A percentile compares a stretch with the other conserved stretches of the same genome.
These are phyloP conservation scores for Hypoxylon sp. DNA, from an alignment of 2,329 filamentous ascomycete genomes.

Conservation along the genomic window DNA sequence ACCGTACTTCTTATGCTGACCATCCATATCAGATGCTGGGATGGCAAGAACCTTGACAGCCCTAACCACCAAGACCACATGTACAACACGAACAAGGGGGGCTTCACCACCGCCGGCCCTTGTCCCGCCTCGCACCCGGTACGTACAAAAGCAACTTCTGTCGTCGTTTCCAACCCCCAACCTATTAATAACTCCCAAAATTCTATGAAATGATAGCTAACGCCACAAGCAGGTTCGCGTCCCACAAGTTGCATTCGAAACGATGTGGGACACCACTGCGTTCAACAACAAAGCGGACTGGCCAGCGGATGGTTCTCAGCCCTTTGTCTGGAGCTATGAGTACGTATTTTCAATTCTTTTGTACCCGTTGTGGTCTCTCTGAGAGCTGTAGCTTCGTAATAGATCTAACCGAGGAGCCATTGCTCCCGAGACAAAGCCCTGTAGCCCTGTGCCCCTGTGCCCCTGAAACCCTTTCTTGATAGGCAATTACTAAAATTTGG, in stretches of 20 bases:
- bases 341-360: neutral
- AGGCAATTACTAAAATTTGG: neutral
- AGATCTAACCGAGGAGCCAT: neutral
- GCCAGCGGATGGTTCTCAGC: constrained; percentile 54
- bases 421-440: neutral
- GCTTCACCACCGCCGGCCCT: constrained; percentile 48
- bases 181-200: neutral
- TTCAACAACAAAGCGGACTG: constrained; percentile 55
- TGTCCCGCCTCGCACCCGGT: constrained; percentile 54
- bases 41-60: constrained; percentile 44
- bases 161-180: neutral
- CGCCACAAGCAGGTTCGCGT: constrained; percentile 43
- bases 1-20: constrained; percentile 36
- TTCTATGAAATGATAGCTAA: neutral
- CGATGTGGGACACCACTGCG: constrained; percentile 58
- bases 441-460: neutral
- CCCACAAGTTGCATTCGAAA: constrained; percentile 59
- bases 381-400: neutral
- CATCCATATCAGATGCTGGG: constrained; percentile 49
- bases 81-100: constrained; percentile 54
- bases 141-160: neutral
- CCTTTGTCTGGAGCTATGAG: constrained; percentile 53
- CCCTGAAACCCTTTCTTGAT: neutral
- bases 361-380: neutral
- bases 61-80: constrained; percentile 55